Conservation (phyloP, 768 basidiomycete species). For the Rhodotorula toruloides region DNA sequence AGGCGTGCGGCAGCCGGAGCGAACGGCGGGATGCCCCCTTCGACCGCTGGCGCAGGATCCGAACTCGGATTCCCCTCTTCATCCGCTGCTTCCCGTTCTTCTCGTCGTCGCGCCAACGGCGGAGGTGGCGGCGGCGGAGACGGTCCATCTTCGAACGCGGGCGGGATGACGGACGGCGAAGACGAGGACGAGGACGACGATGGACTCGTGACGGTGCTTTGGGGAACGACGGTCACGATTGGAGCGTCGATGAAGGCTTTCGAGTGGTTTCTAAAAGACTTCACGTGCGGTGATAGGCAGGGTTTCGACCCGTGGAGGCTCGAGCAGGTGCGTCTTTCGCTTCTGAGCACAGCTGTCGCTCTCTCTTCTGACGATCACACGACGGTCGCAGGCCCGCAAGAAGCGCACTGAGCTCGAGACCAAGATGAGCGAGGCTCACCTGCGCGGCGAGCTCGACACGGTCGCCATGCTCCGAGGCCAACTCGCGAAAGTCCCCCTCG, state of each 20-base stretch:
- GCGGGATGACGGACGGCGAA: conserved; percentile 11
- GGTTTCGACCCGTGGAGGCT: conserved; percentile 49
- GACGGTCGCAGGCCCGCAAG: conserved; percentile 62
- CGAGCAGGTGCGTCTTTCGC: conserved; percentile 44
- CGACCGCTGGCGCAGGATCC: conserved; percentile 13
- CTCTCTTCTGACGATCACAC: conserved; percentile 44
- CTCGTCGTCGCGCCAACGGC: not conserved
- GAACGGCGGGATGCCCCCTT: conserved; percentile 48
- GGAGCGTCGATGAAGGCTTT: conserved; percentile 86
- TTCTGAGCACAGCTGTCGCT: not conserved
- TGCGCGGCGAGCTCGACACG: conserved; percentile 39
- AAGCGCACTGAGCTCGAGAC: conserved; percentile 46
- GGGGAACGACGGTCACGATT: conserved; percentile 95
- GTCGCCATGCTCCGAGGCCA: conserved; percentile 46
- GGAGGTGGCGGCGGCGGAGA: conserved; percentile 25
- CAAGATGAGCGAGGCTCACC: conserved; percentile 29
- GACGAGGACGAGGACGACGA: conserved; percentile 43
- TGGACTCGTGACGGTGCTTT: conserved; percentile 71
- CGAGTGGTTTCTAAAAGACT: conserved; percentile 78
- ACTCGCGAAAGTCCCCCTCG: conserved; percentile 31
- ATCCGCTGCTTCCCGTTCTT: conserved; percentile 5
- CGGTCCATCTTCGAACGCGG: conserved; percentile 24
- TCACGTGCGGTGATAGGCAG: conserved; percentile 68
- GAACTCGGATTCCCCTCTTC: conserved; percentile 36
- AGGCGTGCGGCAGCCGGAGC: conserved; percentile 50